Conservation (phyloP, 2,329 filamentous ascomycete genomes). For the Sarocladium strictum region DNA sequence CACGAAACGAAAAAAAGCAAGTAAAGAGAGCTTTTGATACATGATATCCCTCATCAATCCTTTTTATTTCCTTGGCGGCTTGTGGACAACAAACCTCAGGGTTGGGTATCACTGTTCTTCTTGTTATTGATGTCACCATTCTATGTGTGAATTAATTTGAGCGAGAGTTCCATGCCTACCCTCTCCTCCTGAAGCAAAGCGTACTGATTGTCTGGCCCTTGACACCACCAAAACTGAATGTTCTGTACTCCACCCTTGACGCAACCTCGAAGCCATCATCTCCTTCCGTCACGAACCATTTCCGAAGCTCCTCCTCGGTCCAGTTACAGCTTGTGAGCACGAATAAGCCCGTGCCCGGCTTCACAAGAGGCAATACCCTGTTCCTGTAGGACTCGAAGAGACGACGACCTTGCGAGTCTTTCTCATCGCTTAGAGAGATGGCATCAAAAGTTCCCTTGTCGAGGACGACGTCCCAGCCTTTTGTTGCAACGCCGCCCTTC, state of each 20-base stretch:
- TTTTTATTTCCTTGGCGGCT: too few species aligned
- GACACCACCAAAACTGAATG: constrained; percentile 82
- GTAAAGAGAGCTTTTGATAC: neutral
- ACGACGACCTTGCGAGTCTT: constrained; percentile 46
- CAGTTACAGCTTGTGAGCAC: constrained; percentile 96
- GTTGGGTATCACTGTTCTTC: constrained; percentile 2
- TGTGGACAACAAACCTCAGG: neutral
- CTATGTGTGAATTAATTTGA: too few species aligned
- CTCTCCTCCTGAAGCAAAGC: constrained; percentile 59
- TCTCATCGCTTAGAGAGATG: constrained; percentile 65
- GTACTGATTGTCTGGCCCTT: constrained; percentile 87
- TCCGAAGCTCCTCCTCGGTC: constrained; percentile 79
- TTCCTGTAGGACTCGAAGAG: constrained; percentile 70
- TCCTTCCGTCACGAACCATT: constrained; percentile 63
- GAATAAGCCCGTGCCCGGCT: constrained; percentile 61
- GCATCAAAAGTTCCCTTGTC: constrained; percentile 99
- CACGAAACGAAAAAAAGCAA: constrained; percentile 5
- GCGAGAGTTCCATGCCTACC: neutral
- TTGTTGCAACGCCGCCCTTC: too few species aligned
- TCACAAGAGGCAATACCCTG: constrained; percentile 63
- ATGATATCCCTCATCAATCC: neutral
- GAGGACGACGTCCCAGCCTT: constrained; percentile 83
- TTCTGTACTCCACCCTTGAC: constrained; percentile 71
- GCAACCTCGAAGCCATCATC: constrained; percentile 48
- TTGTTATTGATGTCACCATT: neutral